Conservation (phyloP, 192 early-diverging fungal genomes). For the Gigaspora rosea region DNA sequence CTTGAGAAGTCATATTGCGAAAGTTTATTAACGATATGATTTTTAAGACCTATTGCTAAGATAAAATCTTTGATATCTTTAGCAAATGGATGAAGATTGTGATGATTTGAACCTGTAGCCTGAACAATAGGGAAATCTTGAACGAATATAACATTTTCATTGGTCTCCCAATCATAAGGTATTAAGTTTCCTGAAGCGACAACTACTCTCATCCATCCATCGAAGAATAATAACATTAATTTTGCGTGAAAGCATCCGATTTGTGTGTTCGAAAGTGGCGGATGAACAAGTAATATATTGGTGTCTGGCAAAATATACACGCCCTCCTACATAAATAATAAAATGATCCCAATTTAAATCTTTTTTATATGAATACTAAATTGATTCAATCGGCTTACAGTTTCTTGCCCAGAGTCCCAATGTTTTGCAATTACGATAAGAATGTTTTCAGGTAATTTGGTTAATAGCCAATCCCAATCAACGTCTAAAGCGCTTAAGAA, state of each 20-base stretch:
- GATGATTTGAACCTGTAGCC: neutral
- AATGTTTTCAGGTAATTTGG: slow-evolving; percentile 43
- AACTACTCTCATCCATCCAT: slow-evolving; percentile 53
- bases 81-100: slow-evolving; percentile 42
- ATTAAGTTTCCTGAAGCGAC: slow-evolving; percentile 40
- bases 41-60: slow-evolving; percentile 48
- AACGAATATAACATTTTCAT: slow-evolving; percentile 62
- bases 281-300: slow-evolving; percentile 46
- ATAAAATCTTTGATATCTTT: slow-evolving; percentile 42
- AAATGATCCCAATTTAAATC: neutral
- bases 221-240: slow-evolving; percentile 60
- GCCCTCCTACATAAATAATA: slow-evolving; percentile 29
- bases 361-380: neutral
- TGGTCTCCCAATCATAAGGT: slow-evolving; percentile 51
- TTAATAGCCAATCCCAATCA: slow-evolving; percentile 49
- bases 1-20: slow-evolving; percentile 47
- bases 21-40: slow-evolving; percentile 45
- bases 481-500: slow-evolving; percentile 55
- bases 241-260: slow-evolving; percentile 61
- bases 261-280: slow-evolving; percentile 37
- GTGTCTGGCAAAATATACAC: slow-evolving; percentile 29
- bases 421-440: slow-evolving; percentile 47
- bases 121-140: slow-evolving; percentile 53
- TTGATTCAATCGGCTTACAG: neutral
- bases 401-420: slow-evolving; percentile 36